Evolutionary conservation across 805 yeast species (phyloP).

Genomic region (Candida namnaoensis): DNA sequence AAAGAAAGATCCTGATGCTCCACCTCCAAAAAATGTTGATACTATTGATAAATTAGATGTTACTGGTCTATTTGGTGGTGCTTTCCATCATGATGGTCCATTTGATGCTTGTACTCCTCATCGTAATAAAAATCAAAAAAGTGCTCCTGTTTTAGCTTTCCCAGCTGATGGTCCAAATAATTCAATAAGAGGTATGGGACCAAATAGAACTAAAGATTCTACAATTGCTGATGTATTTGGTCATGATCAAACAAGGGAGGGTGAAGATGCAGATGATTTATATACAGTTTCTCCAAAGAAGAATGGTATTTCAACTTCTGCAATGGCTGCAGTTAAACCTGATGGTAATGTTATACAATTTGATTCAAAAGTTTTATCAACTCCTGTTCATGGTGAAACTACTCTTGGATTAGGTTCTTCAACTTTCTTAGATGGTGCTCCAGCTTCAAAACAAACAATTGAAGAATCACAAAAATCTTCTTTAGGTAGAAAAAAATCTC

Average conservation of each 20-base stretch:
- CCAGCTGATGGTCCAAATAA: conserved; percentile 94
- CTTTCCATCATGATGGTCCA: conserved; percentile 98
- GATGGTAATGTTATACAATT: conserved; percentile 51
- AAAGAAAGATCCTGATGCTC: conserved; percentile 30
- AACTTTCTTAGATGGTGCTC: conserved; percentile 93
- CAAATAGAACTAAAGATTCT: conserved; percentile 43
- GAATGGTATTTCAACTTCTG: conserved; percentile 9
- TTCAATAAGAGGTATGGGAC: conserved; percentile 63
- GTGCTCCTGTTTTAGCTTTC: conserved; percentile 92
- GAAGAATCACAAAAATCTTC: conserved; percentile 24
- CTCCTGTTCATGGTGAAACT: conserved; percentile 75
- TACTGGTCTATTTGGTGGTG: conserved; percentile 88
- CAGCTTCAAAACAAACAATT: conserved; percentile 55
- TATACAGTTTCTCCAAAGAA: conserved; percentile 10
- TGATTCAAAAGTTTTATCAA: conserved; percentile 61
- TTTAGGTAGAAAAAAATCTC: conserved; percentile 75
- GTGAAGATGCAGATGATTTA: conserved; percentile 39
- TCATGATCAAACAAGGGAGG: conserved; percentile 33
- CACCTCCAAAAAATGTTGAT: conserved; percentile 67
- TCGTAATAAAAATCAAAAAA: conserved; percentile 66
- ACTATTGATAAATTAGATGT: conserved; percentile 94
- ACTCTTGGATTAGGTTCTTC: conserved; percentile 88
- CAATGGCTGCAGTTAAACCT: conserved; percentile 36
- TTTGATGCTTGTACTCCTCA: conserved; percentile 98
- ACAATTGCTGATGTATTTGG: conserved; percentile 78